Evolutionary conservation across 331 rosid species (phyloP).

Genomic region (Pyrus hybrid): DNA sequence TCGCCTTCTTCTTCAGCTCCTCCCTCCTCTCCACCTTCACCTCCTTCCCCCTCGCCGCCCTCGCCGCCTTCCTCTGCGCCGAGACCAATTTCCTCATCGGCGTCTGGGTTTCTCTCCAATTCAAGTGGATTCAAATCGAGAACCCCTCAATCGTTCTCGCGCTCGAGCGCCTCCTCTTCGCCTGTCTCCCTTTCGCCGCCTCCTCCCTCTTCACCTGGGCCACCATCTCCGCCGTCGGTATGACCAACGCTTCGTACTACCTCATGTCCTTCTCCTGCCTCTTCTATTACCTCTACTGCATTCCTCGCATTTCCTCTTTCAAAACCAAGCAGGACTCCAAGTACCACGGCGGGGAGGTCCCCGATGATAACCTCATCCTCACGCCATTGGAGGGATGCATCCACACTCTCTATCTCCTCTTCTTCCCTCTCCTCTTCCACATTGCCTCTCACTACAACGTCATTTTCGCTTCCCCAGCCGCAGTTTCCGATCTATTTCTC

Average conservation of each 20-base stretch:
- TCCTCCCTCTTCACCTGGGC: constrained; percentile 82
- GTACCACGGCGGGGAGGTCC: constrained; percentile 75
- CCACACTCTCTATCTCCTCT: constrained; percentile 63
- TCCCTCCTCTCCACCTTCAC: constrained; percentile 41
- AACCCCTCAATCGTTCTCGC: constrained; percentile 68
- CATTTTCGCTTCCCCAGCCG: constrained; percentile 53
- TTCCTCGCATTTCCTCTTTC: constrained; percentile 76
- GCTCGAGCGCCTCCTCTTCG: constrained; percentile 87
- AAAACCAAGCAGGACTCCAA: constrained; percentile 49
- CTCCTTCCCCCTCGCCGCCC: constrained; percentile 44
- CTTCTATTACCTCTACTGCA: constrained; percentile 78
- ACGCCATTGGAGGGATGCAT: constrained; percentile 73
- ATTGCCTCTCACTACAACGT: constrained; percentile 64
- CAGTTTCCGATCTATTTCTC: constrained; percentile 61
- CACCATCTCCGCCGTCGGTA: constrained; percentile 66
- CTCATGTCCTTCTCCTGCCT: constrained; percentile 56
- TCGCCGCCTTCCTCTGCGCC: constrained; percentile 71
- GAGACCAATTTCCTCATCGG: constrained; percentile 71
- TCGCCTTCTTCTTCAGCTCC: constrained; percentile 65
- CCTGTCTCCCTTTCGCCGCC: constrained; percentile 61
- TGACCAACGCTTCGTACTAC: constrained; percentile 63
- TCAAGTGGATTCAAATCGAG: constrained; percentile 75
- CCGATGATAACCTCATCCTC: constrained; percentile 58
- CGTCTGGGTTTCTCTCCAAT: constrained; percentile 84
- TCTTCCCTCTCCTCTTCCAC: constrained; percentile 74